Evolutionary conservation across 2,329 filamentous ascomycete species (phyloP), one percentile per base, ranked within the genome.

Genomic region (Exophiala viscosa): DNA sequence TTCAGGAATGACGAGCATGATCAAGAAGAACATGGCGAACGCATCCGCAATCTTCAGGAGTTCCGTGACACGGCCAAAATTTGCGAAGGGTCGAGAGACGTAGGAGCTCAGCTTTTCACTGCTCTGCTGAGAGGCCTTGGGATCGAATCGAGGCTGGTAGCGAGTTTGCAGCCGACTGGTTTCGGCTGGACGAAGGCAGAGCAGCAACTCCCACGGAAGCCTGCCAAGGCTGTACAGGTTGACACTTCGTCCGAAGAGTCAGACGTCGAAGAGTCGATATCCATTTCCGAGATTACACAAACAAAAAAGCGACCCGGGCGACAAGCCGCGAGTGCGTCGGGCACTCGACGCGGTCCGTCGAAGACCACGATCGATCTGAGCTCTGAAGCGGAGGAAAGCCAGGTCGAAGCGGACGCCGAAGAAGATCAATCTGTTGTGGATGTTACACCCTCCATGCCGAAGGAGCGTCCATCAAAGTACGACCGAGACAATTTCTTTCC

Each of bases 171-270:
- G 65, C 86, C 90, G 1, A 72, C 89, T 17, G 93, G 93, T 0
- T 96, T 95, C 68, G 90, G 90, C 1, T 97, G 90, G 85, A 95
- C 83, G 55, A 95, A 92, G 67, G 72, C 79, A 9, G 93, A 99
- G 69, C 88, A 93, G 34, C 56, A 54, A 44, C 39, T 57, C 13
- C 57, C 61, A 15, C 50, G 48, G n/a, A 60, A 53, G 14, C 35
- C 50, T 31, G 10, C 34, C 7, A 45, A 53, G 17, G 18, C 43
- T n/a, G 44, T 41, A n/a, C 23, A 54, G 15, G 17, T 34, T 20
- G 52, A 56, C 31, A 48, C 46, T 2, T 55, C 56, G 3, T 54
- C 53, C 20, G 52, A 57, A 20, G 50, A 55, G 1, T 54, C 51
- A 11, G 59, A 57, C 10, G 33, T 18, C 9, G 53, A 54, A 13